Conservation (phyloP, 2,329 filamentous ascomycete genomes). For the Epichloe festucae region DNA sequence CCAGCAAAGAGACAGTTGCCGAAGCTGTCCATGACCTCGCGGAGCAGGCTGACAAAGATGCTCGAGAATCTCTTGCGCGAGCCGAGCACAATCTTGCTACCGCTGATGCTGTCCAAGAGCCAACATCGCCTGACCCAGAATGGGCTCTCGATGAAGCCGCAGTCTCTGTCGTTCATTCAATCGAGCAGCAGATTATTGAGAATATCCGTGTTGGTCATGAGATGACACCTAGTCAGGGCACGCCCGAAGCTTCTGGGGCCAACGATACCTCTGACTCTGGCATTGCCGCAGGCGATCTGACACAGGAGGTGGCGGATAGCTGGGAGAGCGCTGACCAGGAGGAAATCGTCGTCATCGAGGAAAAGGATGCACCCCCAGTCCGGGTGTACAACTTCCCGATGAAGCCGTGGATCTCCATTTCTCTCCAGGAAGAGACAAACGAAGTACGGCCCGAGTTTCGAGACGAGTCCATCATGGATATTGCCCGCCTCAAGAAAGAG, state of each 20-base stretch:
- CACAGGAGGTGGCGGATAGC: conserved; percentile 58
- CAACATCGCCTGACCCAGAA: conserved; percentile 22
- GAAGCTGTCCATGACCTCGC: conserved; percentile 57
- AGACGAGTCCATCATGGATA: conserved; percentile 75
- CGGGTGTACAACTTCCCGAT: conserved; percentile 93
- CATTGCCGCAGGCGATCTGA: conserved; percentile 41
- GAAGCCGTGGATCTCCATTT: conserved; percentile 89
- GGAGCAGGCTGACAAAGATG: conserved; percentile 34
- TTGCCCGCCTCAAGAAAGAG: conserved; percentile 90
- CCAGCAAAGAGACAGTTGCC: conserved; percentile 55
- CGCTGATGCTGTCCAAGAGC: conserved; percentile 18
- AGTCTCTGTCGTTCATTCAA: conserved; percentile 3
- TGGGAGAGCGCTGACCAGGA: conserved; percentile 83
- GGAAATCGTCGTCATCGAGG: conserved; percentile 50
- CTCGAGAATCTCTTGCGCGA: conserved; percentile 51
- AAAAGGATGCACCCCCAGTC: conserved; percentile 53
- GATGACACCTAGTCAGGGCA: conserved; percentile 28
- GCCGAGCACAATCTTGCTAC: conserved; percentile 37
- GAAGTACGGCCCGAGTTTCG: conserved; percentile 53
- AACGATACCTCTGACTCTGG: conserved; percentile 36
- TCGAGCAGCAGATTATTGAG: conserved; percentile 9
- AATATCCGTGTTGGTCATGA: conserved; percentile 40
- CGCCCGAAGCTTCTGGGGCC: conserved; percentile 31
- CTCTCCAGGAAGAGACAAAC: conserved; percentile 46
- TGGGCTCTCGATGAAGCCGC: not conserved